Evolutionary conservation across 805 yeast genomes (phyloP).

Genomic region (Lipomyces kockii): DNA sequence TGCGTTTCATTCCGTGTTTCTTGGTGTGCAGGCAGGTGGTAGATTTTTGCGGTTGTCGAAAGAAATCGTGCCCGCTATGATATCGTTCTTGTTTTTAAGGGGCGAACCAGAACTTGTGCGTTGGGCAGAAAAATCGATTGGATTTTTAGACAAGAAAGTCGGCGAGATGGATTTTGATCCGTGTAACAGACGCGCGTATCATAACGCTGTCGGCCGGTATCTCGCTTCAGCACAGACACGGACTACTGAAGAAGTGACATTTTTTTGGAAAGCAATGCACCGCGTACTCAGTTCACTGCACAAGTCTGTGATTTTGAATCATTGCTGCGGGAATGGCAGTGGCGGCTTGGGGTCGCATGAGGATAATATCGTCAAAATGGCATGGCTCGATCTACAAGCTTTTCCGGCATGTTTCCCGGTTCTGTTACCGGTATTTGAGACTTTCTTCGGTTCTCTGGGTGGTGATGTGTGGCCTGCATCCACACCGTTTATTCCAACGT

Average conservation of each 20-base stretch:
- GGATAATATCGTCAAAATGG: constrained; percentile 40
- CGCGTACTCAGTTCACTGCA: constrained; percentile 13
- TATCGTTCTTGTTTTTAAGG: constrained; percentile 32
- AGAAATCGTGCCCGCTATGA: constrained; percentile 39
- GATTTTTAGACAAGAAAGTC: constrained; percentile 12
- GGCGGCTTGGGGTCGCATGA: constrained; percentile 12
- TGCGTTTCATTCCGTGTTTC: constrained; percentile 27
- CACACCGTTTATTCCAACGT: constrained; percentile 59
- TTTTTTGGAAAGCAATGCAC: constrained; percentile 31
- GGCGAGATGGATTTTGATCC: constrained; percentile 30
- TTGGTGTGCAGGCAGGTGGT: constrained; percentile 39
- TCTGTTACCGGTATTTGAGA: constrained; percentile 57
- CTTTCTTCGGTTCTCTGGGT: constrained; percentile 52
- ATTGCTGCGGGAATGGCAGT: constrained; percentile 22
- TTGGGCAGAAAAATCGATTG: constrained; percentile 39
- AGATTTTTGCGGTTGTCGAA: constrained; percentile 36
- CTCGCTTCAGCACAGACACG: neutral
- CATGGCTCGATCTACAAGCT: constrained; percentile 44
- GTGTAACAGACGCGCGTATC: constrained; percentile 23
- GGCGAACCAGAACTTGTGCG: constrained; percentile 24
- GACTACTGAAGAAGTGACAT: constrained; percentile 7
- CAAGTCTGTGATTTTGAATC: constrained; percentile 23
- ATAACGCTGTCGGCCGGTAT: constrained; percentile 15
- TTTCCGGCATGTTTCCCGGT: constrained; percentile 54
- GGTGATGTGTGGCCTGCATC: constrained; percentile 59